A percentile compares a stretch with the other conserved stretches of the same genome.
These are phyloP conservation scores for Hondaea fermentalgiana DNA, from an alignment of 108 stramenopile genomes.

Conservation along the genomic window DNA sequence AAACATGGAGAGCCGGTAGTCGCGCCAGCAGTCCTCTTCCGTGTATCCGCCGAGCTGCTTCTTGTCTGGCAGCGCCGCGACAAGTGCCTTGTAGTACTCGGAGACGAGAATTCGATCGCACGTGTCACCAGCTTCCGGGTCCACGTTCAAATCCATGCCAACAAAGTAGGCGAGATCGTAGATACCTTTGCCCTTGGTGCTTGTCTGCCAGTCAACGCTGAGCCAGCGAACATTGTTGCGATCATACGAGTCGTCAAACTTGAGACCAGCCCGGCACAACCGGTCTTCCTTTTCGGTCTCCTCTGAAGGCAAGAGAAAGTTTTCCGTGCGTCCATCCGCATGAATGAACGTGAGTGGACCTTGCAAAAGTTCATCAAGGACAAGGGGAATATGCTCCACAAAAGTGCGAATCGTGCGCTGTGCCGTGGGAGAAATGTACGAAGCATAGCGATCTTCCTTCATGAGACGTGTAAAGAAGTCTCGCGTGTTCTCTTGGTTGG, in stretches of 20 bases:
- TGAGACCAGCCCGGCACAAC: not conserved
- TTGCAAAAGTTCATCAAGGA: not conserved
- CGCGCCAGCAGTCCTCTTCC: not conserved
- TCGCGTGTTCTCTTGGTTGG: not conserved
- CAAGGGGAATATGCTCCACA: not conserved
- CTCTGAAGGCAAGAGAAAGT: not conserved
- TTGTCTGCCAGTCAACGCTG: slow-evolving; percentile 1
- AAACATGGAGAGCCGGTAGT: not conserved
- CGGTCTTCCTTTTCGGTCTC: not conserved
- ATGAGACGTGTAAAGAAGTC: not conserved
- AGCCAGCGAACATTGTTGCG: not conserved
- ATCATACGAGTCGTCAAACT: not conserved
- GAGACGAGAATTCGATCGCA: not conserved
- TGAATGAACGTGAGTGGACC: not conserved
- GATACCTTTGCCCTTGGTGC: not conserved
- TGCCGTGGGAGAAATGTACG: not conserved
- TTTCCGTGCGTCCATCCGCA: not conserved
- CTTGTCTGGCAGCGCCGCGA: not conserved
- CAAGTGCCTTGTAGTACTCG: not conserved
- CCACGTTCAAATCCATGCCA: not conserved
- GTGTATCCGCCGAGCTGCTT: not conserved
- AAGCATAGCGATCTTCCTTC: not conserved
- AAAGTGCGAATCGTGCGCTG: not conserved
- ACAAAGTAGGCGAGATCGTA: not conserved
- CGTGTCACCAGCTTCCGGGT: not conserved